These are phyloP conservation scores for Clonostachys sp. DNA, from an alignment of 2,329 filamentous ascomycete species.

Conservation along the genomic window DNA sequence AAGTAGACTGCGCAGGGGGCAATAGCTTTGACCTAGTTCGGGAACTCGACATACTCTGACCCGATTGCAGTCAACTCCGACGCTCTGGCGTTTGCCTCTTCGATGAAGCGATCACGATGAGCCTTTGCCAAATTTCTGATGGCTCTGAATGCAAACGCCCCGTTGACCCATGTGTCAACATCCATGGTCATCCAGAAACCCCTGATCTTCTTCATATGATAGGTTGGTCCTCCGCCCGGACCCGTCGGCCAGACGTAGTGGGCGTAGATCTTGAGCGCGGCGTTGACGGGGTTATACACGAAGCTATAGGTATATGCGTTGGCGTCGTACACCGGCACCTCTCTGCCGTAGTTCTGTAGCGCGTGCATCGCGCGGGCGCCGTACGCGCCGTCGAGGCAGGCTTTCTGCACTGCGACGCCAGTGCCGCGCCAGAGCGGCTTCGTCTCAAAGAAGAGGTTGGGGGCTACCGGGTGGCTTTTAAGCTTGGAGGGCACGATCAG, in stretches of 20 bases:
- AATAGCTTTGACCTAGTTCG: no score
- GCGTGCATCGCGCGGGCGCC: conserved; percentile 28
- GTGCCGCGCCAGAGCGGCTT: conserved; percentile 25
- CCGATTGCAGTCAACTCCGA: no score
- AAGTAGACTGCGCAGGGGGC: no score
- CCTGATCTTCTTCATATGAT: conserved; percentile 29
- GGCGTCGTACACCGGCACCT: conserved; percentile 24
- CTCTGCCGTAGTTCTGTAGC: conserved; percentile 24
- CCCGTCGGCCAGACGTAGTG: conserved; percentile 22
- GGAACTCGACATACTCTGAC: no score
- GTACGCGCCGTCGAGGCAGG: conserved; percentile 26
- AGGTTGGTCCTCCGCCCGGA: conserved; percentile 23
- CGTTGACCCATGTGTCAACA: conserved; percentile 19
- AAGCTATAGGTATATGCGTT: conserved; percentile 28
- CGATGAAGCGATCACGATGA: conserved; percentile 27
- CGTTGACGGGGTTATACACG: conserved; percentile 19
- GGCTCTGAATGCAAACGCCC: conserved; percentile 30
- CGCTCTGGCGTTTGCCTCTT: conserved; percentile 15
- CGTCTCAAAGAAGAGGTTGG: conserved; percentile 34
- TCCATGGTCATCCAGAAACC: conserved; percentile 16
- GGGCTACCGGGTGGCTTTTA: conserved; percentile 19
- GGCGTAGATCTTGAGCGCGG: conserved; percentile 27
- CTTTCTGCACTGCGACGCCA: conserved; percentile 23
- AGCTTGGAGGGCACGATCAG: conserved; percentile 22
- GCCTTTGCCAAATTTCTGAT: conserved; percentile 26